phyloP scores from a whole-genome alignment of 2,329 filamentous ascomycete species.

The Ceratocystis papillata region DNA sequence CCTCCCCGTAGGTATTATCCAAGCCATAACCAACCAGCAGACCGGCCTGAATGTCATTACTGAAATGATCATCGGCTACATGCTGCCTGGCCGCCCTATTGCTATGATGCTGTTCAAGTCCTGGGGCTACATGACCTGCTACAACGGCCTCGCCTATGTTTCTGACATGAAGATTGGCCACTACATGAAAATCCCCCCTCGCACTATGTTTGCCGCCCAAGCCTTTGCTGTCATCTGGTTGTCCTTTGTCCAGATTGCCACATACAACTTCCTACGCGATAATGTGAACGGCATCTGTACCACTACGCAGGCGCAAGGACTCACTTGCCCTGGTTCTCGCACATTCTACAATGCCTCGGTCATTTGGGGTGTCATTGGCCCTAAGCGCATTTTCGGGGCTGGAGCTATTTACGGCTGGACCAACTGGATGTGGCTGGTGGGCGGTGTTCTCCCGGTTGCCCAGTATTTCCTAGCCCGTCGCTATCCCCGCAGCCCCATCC shows the following conservation, averaged over 20 bases:
- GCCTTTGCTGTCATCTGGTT: constrained; percentile 35
- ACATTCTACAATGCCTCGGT: constrained; percentile 52
- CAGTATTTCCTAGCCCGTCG: constrained; percentile 40
- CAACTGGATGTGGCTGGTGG: constrained; percentile 48
- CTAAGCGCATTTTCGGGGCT: constrained; percentile 31
- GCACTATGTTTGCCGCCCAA: constrained; percentile 40
- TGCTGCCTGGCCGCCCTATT: constrained; percentile 38
- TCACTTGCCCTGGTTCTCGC: constrained; percentile 46
- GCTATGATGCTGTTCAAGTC: constrained; percentile 43
- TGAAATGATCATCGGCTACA: constrained; percentile 41
- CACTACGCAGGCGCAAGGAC: constrained; percentile 37
- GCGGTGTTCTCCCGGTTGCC: constrained; percentile 38
- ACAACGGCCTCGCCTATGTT: constrained; percentile 39
- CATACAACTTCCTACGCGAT: constrained; percentile 35
- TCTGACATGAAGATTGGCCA: constrained; percentile 43
- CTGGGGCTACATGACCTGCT: constrained; percentile 38
- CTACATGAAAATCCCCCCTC: constrained; percentile 45
- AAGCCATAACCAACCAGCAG: constrained; percentile 41
- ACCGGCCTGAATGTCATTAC: constrained; percentile 41
- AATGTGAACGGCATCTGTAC: constrained; percentile 46
- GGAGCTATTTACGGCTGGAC: constrained; percentile 40
- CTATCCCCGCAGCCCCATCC: constrained; percentile 38
- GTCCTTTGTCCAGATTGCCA: constrained; percentile 33
- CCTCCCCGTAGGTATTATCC: constrained; percentile 38
- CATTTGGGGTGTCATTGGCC: constrained; percentile 50